Evolutionary conservation across 139 green algal species (phyloP).

Genomic region (Tetradesmus lagerheimii): DNA sequence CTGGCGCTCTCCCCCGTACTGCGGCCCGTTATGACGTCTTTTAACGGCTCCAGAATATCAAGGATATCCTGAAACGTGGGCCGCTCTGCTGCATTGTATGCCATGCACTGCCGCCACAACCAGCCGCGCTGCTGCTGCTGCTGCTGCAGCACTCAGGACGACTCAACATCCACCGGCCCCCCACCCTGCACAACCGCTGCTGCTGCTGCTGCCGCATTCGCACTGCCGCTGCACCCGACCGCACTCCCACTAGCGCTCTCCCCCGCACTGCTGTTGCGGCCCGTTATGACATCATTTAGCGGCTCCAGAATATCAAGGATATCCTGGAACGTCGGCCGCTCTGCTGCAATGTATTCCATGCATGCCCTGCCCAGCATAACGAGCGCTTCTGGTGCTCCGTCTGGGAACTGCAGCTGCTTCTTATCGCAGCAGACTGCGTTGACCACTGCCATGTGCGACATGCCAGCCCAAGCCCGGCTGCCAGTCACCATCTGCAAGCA

Average conservation of each 20-base stretch:
- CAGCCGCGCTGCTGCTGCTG: constrained; percentile 31
- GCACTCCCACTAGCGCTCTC: not conserved
- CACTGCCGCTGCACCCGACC: not conserved
- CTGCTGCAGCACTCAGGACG: not conserved
- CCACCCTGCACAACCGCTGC: no score
- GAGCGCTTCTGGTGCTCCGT: constrained; percentile 21
- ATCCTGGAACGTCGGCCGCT: constrained; percentile 42
- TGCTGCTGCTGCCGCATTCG: not conserved
- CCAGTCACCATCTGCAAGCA: constrained; percentile 44
- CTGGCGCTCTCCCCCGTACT: not conserved
- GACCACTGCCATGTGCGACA: constrained; percentile 45
- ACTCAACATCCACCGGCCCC: not conserved
- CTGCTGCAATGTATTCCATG: constrained; percentile 36
- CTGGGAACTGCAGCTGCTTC: constrained; percentile 30
- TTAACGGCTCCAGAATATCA: constrained; percentile 15
- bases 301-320: constrained; percentile 31
- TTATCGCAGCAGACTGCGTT: not conserved
- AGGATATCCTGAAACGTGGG: constrained; percentile 46
- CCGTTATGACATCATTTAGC: not conserved
- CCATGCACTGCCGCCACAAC: constrained; percentile 34
- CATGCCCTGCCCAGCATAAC: constrained; percentile 50
- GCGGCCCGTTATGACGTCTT: not conserved
- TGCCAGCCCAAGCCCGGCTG: constrained; percentile 49
- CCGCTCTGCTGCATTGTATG: constrained; percentile 11
- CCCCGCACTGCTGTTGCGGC: not conserved